Evolutionary conservation across 2,329 filamentous ascomycete species (phyloP), one percentile per base, ranked within the genome.

Genomic region (Pseudocercospora fuligena): DNA sequence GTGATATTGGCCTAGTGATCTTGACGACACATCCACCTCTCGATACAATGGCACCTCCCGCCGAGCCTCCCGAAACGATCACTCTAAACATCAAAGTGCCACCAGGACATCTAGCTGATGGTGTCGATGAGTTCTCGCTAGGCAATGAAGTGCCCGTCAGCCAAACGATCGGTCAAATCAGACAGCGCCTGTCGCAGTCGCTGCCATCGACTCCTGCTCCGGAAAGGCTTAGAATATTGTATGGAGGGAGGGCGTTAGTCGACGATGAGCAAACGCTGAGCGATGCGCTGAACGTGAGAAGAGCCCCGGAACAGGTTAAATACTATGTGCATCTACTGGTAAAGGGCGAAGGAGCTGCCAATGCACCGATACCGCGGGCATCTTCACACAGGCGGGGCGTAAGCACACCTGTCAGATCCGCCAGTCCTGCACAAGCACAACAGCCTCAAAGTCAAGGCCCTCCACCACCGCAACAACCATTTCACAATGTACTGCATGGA

Each of bases 161-260:
- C 25, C 80, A 79, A 1, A 88, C 84, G 2, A 76, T 90, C 57
- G 80, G 77, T 21, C 79, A 83, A 59, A 78, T 90, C n/a, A 87
- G 86, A 69, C 73, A 79, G 51, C 82, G 79, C 62, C 85, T 90
- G 63, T 80, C 83, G 56, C 73, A 83, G 65, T 76, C 80, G 9
- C 75, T 88, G n/a, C 80, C 84, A 8, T 79, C 78, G 31, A 79
- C 79, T 63, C 83, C 84, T 33, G 60, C 77, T 8, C 79, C 82
- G 0, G 75, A 80, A 19, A 75, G 80, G 51, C 87, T 89, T 78
- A 81, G 86, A 51, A 75, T 90, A 65, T 88, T 89, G 21, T 88
- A 88, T 70, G 79, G 82, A 59, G 88, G 88, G 21, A 81, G 84
- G 64, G 82, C 84, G 29, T 80, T 89, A 6, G 74, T 81, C 6